Evolutionary conservation across 352 stramenopile species (phyloP).

Genomic region (Halophytophthora batemanensis): DNA sequence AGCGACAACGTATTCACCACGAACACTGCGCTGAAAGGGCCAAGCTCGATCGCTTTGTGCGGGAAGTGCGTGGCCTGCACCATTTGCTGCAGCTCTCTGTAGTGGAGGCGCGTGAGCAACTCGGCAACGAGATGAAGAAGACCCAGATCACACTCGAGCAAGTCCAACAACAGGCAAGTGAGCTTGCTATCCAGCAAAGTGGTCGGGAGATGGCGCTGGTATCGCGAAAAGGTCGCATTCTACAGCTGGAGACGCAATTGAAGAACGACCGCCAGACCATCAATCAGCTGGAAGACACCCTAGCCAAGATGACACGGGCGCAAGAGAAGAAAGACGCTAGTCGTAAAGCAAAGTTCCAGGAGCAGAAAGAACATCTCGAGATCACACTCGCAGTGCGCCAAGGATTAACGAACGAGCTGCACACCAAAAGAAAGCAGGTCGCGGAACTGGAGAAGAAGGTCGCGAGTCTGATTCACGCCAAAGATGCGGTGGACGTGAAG

Average conservation of each 20-base stretch:
- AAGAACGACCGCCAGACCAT: slow-evolving; percentile 53
- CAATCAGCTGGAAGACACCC: slow-evolving; percentile 36
- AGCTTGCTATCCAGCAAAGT: slow-evolving; percentile 46
- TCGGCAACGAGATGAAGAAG: slow-evolving; percentile 28
- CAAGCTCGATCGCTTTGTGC: slow-evolving; percentile 15
- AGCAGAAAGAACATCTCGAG: slow-evolving; percentile 60
- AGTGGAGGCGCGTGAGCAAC: slow-evolving; percentile 12
- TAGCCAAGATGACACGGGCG: slow-evolving; percentile 32
- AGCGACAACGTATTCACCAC: slow-evolving; percentile 8
- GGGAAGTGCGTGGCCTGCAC: slow-evolving; percentile 20
- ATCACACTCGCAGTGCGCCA: slow-evolving; percentile 56
- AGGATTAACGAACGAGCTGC: slow-evolving; percentile 49
- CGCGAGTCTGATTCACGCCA: slow-evolving; percentile 12
- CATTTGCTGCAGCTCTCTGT: slow-evolving; percentile 18
- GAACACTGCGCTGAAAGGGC: slow-evolving; percentile 17
- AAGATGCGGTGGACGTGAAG: slow-evolving; percentile 24
- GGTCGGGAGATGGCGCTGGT: slow-evolving; percentile 43
- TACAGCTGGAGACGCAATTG: slow-evolving; percentile 49
- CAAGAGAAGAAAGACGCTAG: slow-evolving; percentile 31
- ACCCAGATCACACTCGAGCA: slow-evolving; percentile 23
- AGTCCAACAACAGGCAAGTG: slow-evolving; percentile 39
- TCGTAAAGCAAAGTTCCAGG: slow-evolving; percentile 35
- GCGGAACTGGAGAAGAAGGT: slow-evolving; percentile 34
- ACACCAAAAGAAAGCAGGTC: slow-evolving; percentile 46
- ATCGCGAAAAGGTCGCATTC: slow-evolving; percentile 44